Conservation (phyloP, 129 eudicot species). For the Flaveria bidentis region DNA sequence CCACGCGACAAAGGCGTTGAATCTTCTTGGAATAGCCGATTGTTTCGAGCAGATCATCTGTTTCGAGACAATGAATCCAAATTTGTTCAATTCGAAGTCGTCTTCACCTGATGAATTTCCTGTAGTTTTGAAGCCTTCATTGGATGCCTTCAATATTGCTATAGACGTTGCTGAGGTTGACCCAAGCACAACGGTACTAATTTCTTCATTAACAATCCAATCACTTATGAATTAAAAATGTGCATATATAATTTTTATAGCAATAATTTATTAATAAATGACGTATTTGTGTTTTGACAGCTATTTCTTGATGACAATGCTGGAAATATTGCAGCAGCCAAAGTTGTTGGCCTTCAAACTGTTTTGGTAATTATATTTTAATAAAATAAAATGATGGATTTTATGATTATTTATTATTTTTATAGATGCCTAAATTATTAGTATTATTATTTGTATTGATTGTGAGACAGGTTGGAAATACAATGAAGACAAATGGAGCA, state of each 20-base stretch:
- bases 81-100: slow-evolving; percentile 48
- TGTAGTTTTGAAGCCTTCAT: slow-evolving; percentile 78
- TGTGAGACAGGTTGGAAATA: slow-evolving; percentile 65
- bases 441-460: neutral
- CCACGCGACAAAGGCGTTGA: slow-evolving; percentile 82
- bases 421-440: neutral
- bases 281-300: slow-evolving; percentile 43
- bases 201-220: neutral
- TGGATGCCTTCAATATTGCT: slow-evolving; percentile 75
- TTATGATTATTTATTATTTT: neutral
- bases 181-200: slow-evolving; percentile 81
- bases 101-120: slow-evolving; percentile 71
- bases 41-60: slow-evolving; percentile 86
- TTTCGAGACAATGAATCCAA: slow-evolving; percentile 87
- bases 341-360: slow-evolving; percentile 72
- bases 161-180: slow-evolving; percentile 60
- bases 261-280: neutral
- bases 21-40: slow-evolving; percentile 69
- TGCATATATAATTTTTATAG: too few relatives aligned
- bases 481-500: slow-evolving; percentile 56
- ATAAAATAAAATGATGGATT: neutral
- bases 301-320: slow-evolving; percentile 78
- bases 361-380: slow-evolving; percentile 57
- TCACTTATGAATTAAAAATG: too few relatives aligned
- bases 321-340: slow-evolving; percentile 76